Evolutionary conservation across 345 rosid species (phyloP), one percentile per base, ranked within the genome.

Genomic region (Ricinus communis): DNA sequence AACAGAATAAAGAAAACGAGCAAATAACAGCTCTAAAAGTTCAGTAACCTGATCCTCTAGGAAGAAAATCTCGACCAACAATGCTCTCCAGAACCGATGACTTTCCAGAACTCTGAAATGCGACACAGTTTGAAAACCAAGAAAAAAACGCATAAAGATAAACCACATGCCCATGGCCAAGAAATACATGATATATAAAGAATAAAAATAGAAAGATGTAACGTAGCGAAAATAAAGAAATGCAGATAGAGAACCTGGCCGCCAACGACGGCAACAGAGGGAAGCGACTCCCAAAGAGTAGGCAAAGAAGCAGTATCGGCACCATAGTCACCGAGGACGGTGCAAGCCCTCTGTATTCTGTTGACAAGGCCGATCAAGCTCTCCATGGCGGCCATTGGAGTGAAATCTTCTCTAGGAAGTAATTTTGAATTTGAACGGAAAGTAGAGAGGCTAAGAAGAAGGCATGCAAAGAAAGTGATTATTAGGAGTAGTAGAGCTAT

Each of bases 71-170:
- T 56, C 96, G 84, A 30, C 97, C 98, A 12, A 94, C 98, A 18
- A 94, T 85, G 74, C 98, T 94, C 84, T 94, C 98, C 54, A 94
- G 86, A 22, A 94, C 98, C 0, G 98, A 94, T 60, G 98, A 94
- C 77, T 94, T 94, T 45, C 97, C 98, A 10, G 98, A 94, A 73
- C 98, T 94, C 98, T 91, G 83, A n/a, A n/a, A n/a, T n/a, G n/a
- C n/a, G n/a, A n/a, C n/a, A n/a, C n/a, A n/a, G n/a, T n/a, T n/a
- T n/a, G n/a, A n/a, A n/a, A n/a, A n/a, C n/a, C n/a, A n/a, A n/a
- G n/a, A n/a, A n/a, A n/a, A n/a, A n/a, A n/a, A n/a, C n/a, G n/a
- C n/a, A n/a, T n/a, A n/a, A n/a, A n/a, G n/a, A n/a, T n/a, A n/a
- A n/a, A n/a, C n/a, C n/a, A n/a, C n/a, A n/a, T n/a, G n/a, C n/a